Evolutionary conservation across 768 basidiomycete genomes (phyloP).

Genomic region (Chalciporus sphaerocephalus): DNA sequence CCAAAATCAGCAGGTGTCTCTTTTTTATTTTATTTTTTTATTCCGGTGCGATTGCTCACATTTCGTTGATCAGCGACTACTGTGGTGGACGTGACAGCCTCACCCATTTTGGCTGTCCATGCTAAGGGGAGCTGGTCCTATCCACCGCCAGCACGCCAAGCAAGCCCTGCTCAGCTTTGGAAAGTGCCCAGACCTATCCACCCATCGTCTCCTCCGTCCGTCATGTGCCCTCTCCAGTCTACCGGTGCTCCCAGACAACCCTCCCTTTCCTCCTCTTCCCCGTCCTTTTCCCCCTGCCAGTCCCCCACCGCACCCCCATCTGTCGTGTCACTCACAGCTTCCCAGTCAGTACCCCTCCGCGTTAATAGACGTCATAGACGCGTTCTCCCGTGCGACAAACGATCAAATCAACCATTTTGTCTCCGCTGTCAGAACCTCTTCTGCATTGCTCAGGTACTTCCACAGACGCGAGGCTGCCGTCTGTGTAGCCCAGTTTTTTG

Average conservation of each 20-base stretch:
- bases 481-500: slow-evolving; percentile 34
- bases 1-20: too few relatives aligned
- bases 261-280: slow-evolving; percentile 3
- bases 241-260: slow-evolving; percentile 15
- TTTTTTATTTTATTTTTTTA: too few relatives aligned
- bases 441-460: slow-evolving; percentile 24
- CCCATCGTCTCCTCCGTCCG: slow-evolving; percentile 12
- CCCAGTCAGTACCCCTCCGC: slow-evolving; percentile 21
- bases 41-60: slow-evolving; percentile 1
- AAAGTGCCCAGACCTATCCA: slow-evolving; percentile 9
- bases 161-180: slow-evolving; percentile 30
- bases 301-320: neutral
- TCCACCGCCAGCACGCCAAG: slow-evolving; percentile 51
- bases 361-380: slow-evolving; percentile 25
- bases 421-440: slow-evolving; percentile 21
- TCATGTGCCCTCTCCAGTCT: slow-evolving; percentile 22
- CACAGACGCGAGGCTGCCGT: slow-evolving; percentile 30
- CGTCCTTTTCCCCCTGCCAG: slow-evolving; percentile 1
- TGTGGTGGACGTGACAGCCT: slow-evolving; percentile 35
- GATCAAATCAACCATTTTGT: slow-evolving; percentile 8
- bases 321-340: neutral
- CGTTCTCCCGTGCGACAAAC: slow-evolving; percentile 18
- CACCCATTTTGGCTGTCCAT: slow-evolving; percentile 58
- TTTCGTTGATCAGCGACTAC: slow-evolving; percentile 27
- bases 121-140: slow-evolving; percentile 60